Base-by-base conservation (phyloP, 352 stramenopile species). In the Globisporangium rhizosaccharum region DNA sequence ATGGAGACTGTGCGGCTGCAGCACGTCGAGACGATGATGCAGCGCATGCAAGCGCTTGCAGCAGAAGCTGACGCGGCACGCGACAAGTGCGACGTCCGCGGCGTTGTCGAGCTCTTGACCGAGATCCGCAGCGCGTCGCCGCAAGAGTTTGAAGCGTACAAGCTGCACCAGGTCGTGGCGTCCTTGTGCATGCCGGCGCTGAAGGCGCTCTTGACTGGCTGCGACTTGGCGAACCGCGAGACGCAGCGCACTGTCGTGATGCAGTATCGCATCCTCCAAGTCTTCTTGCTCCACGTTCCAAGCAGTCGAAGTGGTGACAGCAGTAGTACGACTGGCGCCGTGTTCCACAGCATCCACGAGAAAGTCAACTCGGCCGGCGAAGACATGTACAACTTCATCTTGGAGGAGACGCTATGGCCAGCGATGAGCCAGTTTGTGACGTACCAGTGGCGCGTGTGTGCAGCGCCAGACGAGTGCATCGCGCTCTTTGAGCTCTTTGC, bases 331-430 rank as follows among this genome's bases (percentile, higher is more conserved):
- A 65, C 50, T 23, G 17, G 17, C 17, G 44, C 44, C 25, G 67
- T 89, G 14, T 81, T 90, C 30, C 75, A 82, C 11, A 66, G 87
- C 17, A 90, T 92, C 49, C 75, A 74, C 42, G 79, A 90, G 42
- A 86, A 88, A 50, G 68, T 72, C 0, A 73, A 75, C 62, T 73
- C 65, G 4, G 62, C 79, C 18, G 76, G 78, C 11, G 75, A 86
- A 51, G 77, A 90, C 28, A 56, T 90, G 12, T 92, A 90, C 66
- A 93, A 93, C 53, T 83, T 76, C 44, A 76, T 93, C 4, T 59
- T 93, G 36, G 84, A 93, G 57, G 79, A 92, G 62, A 73, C 75
- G 5, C 62, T 93, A 12, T 93, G 84, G 84, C 79, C 79, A 20
- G 69, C 73, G 15, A 70, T 85, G 54, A 71, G 77, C 39, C 82